Percentiles rank a stretch among this genome's conserved stretches.
Conservation (phyloP, 345 rosid genomes). For the Eucalyptus erythrocorys region DNA sequence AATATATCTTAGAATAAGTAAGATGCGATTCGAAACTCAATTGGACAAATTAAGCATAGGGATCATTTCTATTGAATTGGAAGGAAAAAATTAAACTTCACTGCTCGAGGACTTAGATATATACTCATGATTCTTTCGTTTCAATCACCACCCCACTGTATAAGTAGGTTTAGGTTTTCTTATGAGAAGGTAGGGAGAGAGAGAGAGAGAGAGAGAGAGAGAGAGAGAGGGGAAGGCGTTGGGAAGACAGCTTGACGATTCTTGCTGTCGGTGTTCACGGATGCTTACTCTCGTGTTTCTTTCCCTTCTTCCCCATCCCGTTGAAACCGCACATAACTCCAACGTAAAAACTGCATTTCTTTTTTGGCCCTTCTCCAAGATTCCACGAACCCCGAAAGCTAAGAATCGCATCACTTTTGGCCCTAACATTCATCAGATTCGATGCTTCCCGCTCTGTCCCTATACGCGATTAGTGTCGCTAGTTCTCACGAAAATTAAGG, state of each 20-base stretch:
- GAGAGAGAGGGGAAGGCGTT: not conserved
- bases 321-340: conserved; percentile 7
- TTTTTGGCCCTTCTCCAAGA: conserved; percentile 10
- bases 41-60: not conserved
- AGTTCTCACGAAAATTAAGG: not conserved
- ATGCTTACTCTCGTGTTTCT: conserved; percentile 1
- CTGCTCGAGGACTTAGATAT: not conserved
- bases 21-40: not conserved
- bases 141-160: not conserved
- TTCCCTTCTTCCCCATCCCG: conserved; percentile 2
- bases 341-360: conserved; percentile 2
- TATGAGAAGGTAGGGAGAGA: not conserved
- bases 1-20: not conserved
- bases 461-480: not conserved
- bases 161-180: not conserved
- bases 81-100: not conserved
- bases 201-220: not conserved
- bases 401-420: not conserved
- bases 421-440: conserved; percentile 10
- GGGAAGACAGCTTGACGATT: conserved; percentile 22
- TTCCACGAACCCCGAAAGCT: conserved; percentile 5
- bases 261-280: conserved; percentile 32
- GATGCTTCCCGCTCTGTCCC: not conserved
- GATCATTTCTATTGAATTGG: not conserved
- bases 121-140: not conserved